Percentiles rank a stretch among this genome's conserved stretches.
These are phyloP conservation scores for Venturia nashicola DNA, from an alignment of 2,329 filamentous ascomycete genomes.

Conservation along the genomic window DNA sequence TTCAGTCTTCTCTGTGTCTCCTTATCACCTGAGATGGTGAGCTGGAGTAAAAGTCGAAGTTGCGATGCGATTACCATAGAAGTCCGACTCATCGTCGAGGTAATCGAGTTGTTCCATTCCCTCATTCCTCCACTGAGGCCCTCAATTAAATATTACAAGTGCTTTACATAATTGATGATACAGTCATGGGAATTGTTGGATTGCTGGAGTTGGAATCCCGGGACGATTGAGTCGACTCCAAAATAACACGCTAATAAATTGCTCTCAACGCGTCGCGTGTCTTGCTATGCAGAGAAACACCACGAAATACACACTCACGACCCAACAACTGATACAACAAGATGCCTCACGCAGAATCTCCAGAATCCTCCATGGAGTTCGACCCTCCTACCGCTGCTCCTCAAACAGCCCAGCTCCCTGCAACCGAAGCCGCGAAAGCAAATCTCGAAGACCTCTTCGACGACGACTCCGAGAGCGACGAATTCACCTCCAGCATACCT, in stretches of 20 bases:
- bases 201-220: neutral
- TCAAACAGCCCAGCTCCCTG: neutral
- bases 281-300: neutral
- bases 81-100: conserved; percentile 31
- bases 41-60: neutral
- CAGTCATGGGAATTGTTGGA: neutral
- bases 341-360: conserved; percentile 36
- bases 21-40: conserved; percentile 12
- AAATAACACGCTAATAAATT: neutral
- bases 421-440: conserved; percentile 15
- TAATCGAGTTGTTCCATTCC: conserved; percentile 15
- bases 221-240: neutral
- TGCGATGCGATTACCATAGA: conserved; percentile 25
- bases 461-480: conserved; percentile 43
- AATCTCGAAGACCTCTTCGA: conserved; percentile 49
- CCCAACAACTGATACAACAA: conserved; percentile 3
- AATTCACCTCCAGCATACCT: conserved; percentile 44
- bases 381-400: conserved; percentile 15
- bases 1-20: conserved; percentile 8
- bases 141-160: neutral
- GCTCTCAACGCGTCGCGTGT: neutral
- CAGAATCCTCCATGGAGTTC: conserved; percentile 17
- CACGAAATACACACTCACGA: neutral
- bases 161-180: neutral
- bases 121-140: neutral